Percentiles rank a stretch among this genome's conserved stretches.
phyloP scores from a whole-genome alignment of 73 alveolate genomes.

The Symbiodinium pilosum region DNA sequence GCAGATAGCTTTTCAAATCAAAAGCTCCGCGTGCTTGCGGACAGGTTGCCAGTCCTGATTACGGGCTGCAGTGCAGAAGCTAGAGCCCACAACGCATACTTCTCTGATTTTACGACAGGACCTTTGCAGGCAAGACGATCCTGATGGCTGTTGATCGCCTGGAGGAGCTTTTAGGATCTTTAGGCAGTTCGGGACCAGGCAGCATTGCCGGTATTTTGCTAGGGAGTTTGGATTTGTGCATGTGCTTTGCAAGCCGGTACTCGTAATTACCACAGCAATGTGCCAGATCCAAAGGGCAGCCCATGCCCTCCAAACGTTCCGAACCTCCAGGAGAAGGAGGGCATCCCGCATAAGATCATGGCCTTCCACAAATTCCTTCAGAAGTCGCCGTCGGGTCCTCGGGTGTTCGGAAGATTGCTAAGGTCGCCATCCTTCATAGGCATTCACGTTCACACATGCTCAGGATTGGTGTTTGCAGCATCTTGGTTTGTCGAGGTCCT shows the following conservation, averaged over 20 bases:
- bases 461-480: neutral
- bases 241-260: too few species aligned
- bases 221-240: too few species aligned
- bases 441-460: too few species aligned
- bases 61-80: neutral
- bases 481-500: neutral
- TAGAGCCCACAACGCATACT: neutral
- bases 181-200: too few species aligned
- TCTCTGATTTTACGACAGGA: neutral
- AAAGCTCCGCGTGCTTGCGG: too few species aligned
- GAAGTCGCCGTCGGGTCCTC: neutral
- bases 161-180: neutral
- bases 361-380: conserved; percentile 68
- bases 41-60: too few species aligned
- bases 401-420: neutral
- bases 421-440: too few species aligned
- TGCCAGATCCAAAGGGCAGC: too few species aligned
- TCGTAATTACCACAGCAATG: too few species aligned
- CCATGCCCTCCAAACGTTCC: too few species aligned
- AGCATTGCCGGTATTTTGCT: too few species aligned
- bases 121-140: neutral
- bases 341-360: conserved; percentile 73
- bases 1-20: too few species aligned
- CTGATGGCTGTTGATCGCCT: conserved; percentile 39
- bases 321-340: conserved; percentile 28